Base-by-base conservation (phyloP, 192 early-diverging fungal genomes). In the Coemansia sp. region DNA sequence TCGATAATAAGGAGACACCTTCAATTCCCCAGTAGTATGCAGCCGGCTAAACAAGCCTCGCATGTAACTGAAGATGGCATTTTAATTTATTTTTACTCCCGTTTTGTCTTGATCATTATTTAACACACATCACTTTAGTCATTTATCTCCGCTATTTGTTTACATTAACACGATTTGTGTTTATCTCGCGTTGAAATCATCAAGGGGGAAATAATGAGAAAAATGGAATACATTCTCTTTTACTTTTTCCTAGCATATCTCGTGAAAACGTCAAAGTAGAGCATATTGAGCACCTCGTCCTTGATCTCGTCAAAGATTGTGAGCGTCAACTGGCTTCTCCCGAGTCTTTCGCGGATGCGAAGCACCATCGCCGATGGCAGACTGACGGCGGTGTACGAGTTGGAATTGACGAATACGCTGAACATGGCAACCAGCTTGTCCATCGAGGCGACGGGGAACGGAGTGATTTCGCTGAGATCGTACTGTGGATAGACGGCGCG, bases 1-100 rank as follows among this genome's bases (percentile, higher is more conserved):
- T 84, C 20, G 70, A 56, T 25, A 61, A 87, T 43, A 79, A 85
- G 52, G 88, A 86, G 83, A 85, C 70, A 62, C 75, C 29, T 54
- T 70, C 13, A 89, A 85, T 65, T 4, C 5, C 40, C 7, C 9
- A 64, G 17, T 9, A 36, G 10, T 40, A 40, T 11, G 29, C 29
- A 2, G 29, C 3, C 29, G 29, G 29, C 3, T 2, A 29, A 29
- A 29, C 29, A 29, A 29, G 29, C 29, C 29, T 29, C 3, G 29
- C 3, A 29, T 29, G 29, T 29, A 3, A 29, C 29, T 29, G 29
- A 29, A 29, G 29, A 29, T 29, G 29, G 3, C 29, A 3, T 29
- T 29, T 29, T 29, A 29, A 29, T 29, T 29, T 29, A 29, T 29
- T 29, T 1, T 29, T 29, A 29, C 29, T 29, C 29, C 29, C 3